Conservation (phyloP, 2,329 filamentous ascomycete species). For the Cryphonectria naterciae region DNA sequence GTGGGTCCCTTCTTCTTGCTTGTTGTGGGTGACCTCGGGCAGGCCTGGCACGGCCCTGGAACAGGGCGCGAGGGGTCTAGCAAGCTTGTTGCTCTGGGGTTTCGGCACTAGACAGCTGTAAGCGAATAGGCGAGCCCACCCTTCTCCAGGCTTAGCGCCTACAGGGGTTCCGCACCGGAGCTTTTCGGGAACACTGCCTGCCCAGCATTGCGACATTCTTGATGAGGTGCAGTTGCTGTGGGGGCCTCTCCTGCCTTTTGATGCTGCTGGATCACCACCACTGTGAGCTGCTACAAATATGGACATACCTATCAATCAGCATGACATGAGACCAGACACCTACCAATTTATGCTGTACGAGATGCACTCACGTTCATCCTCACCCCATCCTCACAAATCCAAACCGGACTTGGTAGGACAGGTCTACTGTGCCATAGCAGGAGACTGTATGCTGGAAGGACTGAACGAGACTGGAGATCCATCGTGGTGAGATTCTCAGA, state of each 20-base stretch:
- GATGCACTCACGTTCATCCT: not conserved
- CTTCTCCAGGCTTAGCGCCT: not conserved
- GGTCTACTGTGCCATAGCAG: not conserved
- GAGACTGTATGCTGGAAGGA: not conserved
- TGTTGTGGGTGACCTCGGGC: not conserved
- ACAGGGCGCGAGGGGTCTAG: not conserved
- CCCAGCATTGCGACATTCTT: too few species aligned
- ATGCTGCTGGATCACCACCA: too few species aligned
- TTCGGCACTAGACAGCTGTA: not conserved
- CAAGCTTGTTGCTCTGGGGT: conserved; percentile 6
- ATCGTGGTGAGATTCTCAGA: not conserved
- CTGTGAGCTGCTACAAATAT: too few species aligned
- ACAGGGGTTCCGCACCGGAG: conserved; percentile 2
- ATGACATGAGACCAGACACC: not conserved
- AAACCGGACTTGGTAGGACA: not conserved
- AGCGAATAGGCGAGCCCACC: not conserved
- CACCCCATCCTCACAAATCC: not conserved
- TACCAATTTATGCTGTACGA: not conserved
- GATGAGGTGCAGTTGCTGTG: not conserved
- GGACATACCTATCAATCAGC: not conserved
- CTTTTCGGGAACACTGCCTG: not conserved
- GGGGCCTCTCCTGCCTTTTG: not conserved
- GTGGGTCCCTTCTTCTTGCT: conserved; percentile 2
- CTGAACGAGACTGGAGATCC: not conserved
- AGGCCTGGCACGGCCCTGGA: not conserved